These are phyloP conservation scores for Colletotrichum navitas DNA, from an alignment of 2,329 filamentous ascomycete species.

Conservation along the genomic window DNA sequence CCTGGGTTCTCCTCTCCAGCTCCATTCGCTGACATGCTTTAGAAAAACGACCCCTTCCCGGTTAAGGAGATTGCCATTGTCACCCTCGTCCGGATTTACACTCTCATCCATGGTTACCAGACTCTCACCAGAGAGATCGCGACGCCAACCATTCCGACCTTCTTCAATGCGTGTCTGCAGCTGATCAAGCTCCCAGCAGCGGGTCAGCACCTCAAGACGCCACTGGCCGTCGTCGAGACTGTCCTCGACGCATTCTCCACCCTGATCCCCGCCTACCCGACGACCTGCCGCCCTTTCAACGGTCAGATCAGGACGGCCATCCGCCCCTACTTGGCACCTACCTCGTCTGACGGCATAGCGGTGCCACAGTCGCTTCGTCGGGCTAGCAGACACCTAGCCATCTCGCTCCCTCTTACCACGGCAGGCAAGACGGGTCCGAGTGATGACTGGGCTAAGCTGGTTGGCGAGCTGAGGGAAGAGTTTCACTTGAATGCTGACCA, in stretches of 20 bases:
- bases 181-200: slow-evolving; percentile 64
- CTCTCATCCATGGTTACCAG: slow-evolving; percentile 83
- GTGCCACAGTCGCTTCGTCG: slow-evolving; percentile 66
- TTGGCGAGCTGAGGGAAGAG: slow-evolving; percentile 71
- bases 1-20: neutral
- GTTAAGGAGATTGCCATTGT: slow-evolving; percentile 83
- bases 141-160: slow-evolving; percentile 82
- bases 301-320: slow-evolving; percentile 75
- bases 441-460: slow-evolving; percentile 81
- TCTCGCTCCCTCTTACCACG: slow-evolving; percentile 83
- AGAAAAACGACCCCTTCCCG: slow-evolving; percentile 82
- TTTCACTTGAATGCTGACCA: slow-evolving; percentile 80
- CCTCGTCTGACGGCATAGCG: slow-evolving; percentile 62
- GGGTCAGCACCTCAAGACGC: slow-evolving; percentile 55
- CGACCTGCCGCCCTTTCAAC: slow-evolving; percentile 83
- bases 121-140: slow-evolving; percentile 89
- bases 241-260: slow-evolving; percentile 79
- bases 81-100: slow-evolving; percentile 85
- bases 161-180: slow-evolving; percentile 79
- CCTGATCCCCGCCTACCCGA: slow-evolving; percentile 83
- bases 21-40: slow-evolving; percentile 44
- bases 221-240: slow-evolving; percentile 69
- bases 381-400: slow-evolving; percentile 73
- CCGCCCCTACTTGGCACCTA: slow-evolving; percentile 73
- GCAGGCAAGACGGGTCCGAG: slow-evolving; percentile 82